Evolutionary conservation across 192 early-diverging fungal species (phyloP), one percentile per base, ranked within the genome.

Genomic region (Mortierella claussenii): DNA sequence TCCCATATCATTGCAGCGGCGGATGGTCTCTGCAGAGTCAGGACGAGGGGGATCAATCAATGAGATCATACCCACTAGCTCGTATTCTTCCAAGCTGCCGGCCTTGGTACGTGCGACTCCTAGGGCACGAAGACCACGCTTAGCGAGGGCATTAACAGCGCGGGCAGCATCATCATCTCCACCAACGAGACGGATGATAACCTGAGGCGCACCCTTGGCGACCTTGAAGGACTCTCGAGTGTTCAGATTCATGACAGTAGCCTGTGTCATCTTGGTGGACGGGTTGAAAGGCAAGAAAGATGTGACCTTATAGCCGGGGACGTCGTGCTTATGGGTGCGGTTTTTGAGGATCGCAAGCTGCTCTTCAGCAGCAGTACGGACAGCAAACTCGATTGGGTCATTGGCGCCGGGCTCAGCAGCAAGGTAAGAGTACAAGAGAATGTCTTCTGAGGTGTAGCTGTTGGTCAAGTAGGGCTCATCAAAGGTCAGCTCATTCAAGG

Each of bases 241-340:
- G 4, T 94, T 88, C 45, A 94, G 79, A 60, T 97, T 86, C 46
- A 86, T 81, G 55, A 96, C 90, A 11, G 92, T 97, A 18, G 95
- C 96, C 67, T 93, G 90, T 24, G 95, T 97, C 87, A 95, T 90
- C 83, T 98, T 98, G 54, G 93, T 92, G 1, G 85, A 82, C 21
- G 97, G 96, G 79, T 97, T 96, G 87, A 98, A 98, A 23, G 97
- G 97, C 33, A 93, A 80, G 86, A 98, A 98, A 21, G 85, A 85
- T 32, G 89, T 94, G 28, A 96, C 92, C 74, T 97, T 96, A 87
- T 90, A 98, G 3, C 97, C 97, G 24, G 97, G 97, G 64, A 87
- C 84, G 0, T 91, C 87, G 42, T 86, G 79, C 47, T 78, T 70
- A 44, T 86, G 69, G 9, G 69, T 60, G 21, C 86, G 79, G 34